A percentile compares a stretch with the other conserved stretches of the same genome.
phyloP scores from a whole-genome alignment of 2,329 filamentous ascomycete species.

The Monosporascus sp. region DNA sequence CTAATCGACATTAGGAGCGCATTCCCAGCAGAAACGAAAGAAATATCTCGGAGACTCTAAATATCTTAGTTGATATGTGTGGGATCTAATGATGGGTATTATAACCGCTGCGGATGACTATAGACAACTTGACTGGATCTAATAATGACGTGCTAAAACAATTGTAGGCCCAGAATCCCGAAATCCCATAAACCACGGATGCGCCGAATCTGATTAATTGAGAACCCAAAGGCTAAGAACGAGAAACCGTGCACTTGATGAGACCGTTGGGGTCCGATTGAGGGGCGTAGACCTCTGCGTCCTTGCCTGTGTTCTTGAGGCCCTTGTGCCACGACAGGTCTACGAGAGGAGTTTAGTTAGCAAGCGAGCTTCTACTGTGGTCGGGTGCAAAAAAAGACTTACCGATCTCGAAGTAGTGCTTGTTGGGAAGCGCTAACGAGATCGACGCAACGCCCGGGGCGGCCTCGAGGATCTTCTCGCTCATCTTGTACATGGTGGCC shows the following conservation, averaged over 20 bases:
- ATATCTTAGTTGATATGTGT: conserved; percentile 9
- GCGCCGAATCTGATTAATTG: conserved; percentile 13
- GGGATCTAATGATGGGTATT: conserved; percentile 13
- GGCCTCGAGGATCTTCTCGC: conserved; percentile 72
- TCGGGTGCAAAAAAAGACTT: conserved; percentile 31
- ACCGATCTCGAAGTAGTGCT: conserved; percentile 98
- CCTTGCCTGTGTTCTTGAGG: conserved; percentile 87
- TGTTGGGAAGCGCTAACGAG: conserved; percentile 87
- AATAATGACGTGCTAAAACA: conserved; percentile 6
- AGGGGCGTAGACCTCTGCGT: conserved; percentile 92
- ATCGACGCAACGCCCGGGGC: conserved; percentile 68
- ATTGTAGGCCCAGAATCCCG: neutral
- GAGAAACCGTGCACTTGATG: conserved; percentile 85
- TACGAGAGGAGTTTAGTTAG: conserved; percentile 28
- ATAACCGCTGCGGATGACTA: conserved; percentile 1
- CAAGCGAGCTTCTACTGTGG: neutral
- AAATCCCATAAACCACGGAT: conserved; percentile 2
- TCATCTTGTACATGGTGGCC: conserved; percentile 99
- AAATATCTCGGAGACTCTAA: neutral
- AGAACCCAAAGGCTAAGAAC: conserved; percentile 28
- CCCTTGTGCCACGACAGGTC: conserved; percentile 97
- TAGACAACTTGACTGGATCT: conserved; percentile 3
- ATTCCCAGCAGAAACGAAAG: neutral
- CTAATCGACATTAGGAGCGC: neutral
- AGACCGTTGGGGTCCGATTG: conserved; percentile 91